These are phyloP conservation scores for Phytopythium cucurbitacearum DNA, from an alignment of 352 stramenopile genomes.

Conservation along the genomic window DNA sequence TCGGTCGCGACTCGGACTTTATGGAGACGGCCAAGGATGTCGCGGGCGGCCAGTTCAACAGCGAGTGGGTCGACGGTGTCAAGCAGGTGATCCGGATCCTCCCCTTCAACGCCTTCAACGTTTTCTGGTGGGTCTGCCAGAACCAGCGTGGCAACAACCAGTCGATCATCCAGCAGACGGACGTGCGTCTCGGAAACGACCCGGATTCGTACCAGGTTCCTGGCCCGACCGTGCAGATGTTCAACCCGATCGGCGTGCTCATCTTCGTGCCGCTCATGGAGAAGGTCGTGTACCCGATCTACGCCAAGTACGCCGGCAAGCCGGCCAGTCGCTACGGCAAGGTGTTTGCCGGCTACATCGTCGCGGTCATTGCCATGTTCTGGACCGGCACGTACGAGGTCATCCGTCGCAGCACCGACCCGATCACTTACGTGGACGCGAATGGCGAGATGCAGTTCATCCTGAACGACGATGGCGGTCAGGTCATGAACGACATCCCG, in stretches of 20 bases:
- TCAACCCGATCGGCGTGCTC: conserved; percentile 32
- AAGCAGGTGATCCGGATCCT: conserved; percentile 44
- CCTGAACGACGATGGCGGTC: conserved; percentile 20
- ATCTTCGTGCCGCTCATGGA: conserved; percentile 29
- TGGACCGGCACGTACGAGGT: conserved; percentile 27
- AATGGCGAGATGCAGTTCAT: conserved; percentile 13
- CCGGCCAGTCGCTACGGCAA: conserved; percentile 32
- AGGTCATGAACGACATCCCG: conserved; percentile 29
- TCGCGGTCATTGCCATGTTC: conserved; percentile 29
- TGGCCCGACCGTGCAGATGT: conserved; percentile 35
- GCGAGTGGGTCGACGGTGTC: conserved; percentile 29
- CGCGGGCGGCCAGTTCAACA: conserved; percentile 28
- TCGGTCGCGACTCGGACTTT: conserved; percentile 34
- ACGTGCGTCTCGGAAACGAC: conserved; percentile 29
- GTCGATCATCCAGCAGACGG: conserved; percentile 51
- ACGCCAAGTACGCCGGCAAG: conserved; percentile 26
- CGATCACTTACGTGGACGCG: conserved; percentile 11
- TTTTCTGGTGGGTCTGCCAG: conserved; percentile 48
- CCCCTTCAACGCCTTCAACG: conserved; percentile 39
- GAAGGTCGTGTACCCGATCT: conserved; percentile 30
- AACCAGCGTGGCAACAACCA: conserved; percentile 62
- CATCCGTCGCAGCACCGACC: conserved; percentile 14
- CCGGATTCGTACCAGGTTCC: conserved; percentile 30
- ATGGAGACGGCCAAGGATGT: conserved; percentile 30
- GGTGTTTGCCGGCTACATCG: conserved; percentile 22